Conservation (phyloP, 768 basidiomycete genomes). For the Mycena galericulata region DNA sequence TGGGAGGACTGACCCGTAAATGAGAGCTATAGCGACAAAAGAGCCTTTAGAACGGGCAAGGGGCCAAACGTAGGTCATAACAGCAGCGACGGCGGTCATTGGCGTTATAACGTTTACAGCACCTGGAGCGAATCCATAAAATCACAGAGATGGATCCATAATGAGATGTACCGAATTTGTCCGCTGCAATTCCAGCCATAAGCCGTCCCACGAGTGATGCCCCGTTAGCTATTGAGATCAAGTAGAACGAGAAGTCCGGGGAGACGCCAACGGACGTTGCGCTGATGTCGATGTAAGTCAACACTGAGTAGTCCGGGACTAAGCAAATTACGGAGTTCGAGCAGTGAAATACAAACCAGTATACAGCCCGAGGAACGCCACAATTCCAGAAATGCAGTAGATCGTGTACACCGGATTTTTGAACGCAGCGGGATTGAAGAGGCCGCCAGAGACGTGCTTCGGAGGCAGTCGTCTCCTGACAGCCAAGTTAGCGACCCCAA, state of each 20-base stretch:
- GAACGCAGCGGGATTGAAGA: conserved; percentile 60
- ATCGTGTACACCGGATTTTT: conserved; percentile 60
- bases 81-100: conserved; percentile 64
- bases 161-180: conserved; percentile 60
- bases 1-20: conserved; percentile 68
- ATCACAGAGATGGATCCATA: not conserved
- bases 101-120: conserved; percentile 77
- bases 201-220: conserved; percentile 75
- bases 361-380: conserved; percentile 76
- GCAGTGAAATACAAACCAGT: conserved; percentile 54
- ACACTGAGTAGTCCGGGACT: conserved; percentile 54
- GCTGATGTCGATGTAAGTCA: conserved; percentile 76
- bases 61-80: conserved; percentile 80
- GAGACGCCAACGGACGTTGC: conserved; percentile 63
- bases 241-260: conserved; percentile 68
- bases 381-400: conserved; percentile 68
- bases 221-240: conserved; percentile 77
- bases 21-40: conserved; percentile 64
- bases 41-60: conserved; percentile 59
- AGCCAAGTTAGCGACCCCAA: conserved; percentile 63
- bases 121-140: conserved; percentile 52
- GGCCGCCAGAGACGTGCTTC: conserved; percentile 60
- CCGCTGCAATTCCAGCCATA: conserved; percentile 62
- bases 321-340: conserved; percentile 14
- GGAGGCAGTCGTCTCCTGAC: conserved; percentile 65